phyloP scores from a whole-genome alignment of 2,329 filamentous ascomycete genomes.

The Cladophialophora exuberans region DNA sequence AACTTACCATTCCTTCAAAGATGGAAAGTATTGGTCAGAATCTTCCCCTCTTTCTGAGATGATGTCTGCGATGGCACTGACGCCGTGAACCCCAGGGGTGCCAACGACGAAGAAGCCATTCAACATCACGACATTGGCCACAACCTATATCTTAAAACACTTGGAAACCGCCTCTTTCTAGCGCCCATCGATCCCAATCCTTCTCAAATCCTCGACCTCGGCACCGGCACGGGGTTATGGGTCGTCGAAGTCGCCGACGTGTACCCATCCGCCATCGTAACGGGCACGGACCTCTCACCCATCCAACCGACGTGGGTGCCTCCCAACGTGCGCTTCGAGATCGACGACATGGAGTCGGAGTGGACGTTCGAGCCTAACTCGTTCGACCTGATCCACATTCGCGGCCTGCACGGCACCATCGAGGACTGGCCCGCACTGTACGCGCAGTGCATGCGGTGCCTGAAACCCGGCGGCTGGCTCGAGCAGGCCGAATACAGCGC shows the following conservation, averaged over 20 bases:
- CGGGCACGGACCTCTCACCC: constrained; percentile 34
- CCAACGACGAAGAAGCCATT: constrained; percentile 50
- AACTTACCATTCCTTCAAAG: constrained; percentile 30
- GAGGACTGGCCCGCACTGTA: constrained; percentile 54
- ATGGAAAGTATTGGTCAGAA: constrained; percentile 30
- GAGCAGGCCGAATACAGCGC: constrained; percentile 37
- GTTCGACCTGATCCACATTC: constrained; percentile 65
- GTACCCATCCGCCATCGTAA: constrained; percentile 34
- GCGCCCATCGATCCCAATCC: constrained; percentile 41
- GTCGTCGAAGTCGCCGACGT: constrained; percentile 38
- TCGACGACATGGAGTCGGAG: constrained; percentile 61
- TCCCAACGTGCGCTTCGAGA: constrained; percentile 59
- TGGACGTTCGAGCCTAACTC: constrained; percentile 59
- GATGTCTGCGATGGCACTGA: neutral
- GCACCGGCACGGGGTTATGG: constrained; percentile 26
- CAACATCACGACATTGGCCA: constrained; percentile 36
- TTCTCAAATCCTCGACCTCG: constrained; percentile 37
- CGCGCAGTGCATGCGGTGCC: constrained; percentile 31
- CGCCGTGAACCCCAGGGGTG: constrained; percentile 15
- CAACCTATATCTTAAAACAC: constrained; percentile 37
- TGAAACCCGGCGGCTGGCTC: constrained; percentile 47
- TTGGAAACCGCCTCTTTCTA: constrained; percentile 41
- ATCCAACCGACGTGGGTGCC: constrained; percentile 48
- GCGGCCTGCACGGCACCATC: constrained; percentile 60
- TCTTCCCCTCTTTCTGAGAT: neutral